Conservation (phyloP, 805 yeast genomes). For the Yarrowia divulgata region DNA sequence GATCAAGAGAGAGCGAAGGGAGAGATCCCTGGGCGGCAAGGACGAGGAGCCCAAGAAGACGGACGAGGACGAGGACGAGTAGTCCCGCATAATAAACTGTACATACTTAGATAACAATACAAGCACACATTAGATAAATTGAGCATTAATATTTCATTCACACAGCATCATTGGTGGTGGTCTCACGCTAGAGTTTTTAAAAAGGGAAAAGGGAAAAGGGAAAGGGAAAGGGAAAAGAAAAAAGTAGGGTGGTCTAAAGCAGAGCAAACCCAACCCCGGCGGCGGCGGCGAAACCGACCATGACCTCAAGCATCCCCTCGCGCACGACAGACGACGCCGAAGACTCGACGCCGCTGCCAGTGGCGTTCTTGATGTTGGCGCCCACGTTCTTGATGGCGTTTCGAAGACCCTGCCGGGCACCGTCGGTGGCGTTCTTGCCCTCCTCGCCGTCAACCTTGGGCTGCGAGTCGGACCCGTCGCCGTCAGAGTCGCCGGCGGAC, state of each 20-base stretch:
- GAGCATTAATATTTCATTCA: conserved; percentile 25
- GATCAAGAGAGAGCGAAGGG: conserved; percentile 4
- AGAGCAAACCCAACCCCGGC: conserved; percentile 36
- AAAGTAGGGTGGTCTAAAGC: conserved; percentile 5
- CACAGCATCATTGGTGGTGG: conserved; percentile 7
- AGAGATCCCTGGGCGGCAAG: conserved; percentile 11
- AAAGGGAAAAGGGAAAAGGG: not conserved
- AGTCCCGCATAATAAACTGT: not conserved
- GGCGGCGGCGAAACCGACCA: conserved; percentile 12
- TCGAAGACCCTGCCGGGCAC: conserved; percentile 14
- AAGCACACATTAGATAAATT: not conserved
- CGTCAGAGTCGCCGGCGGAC: not conserved
- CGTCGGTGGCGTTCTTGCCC: conserved; percentile 29
- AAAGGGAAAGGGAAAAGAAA: not conserved
- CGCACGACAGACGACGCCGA: conserved; percentile 19
- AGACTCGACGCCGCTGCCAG: conserved; percentile 32
- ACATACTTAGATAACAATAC: not conserved
- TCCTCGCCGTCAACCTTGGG: conserved; percentile 22
- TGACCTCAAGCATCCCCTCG: conserved; percentile 24
- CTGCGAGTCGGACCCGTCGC: conserved; percentile 7
- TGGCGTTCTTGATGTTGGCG: conserved; percentile 34
- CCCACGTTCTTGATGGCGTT: conserved; percentile 31
- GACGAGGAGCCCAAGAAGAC: not conserved
- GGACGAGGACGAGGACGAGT: conserved; percentile 1
- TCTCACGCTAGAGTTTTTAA: conserved; percentile 23